Evolutionary conservation across 2,329 filamentous ascomycete genomes (phyloP).

Genomic region (Fusarium compactum): DNA sequence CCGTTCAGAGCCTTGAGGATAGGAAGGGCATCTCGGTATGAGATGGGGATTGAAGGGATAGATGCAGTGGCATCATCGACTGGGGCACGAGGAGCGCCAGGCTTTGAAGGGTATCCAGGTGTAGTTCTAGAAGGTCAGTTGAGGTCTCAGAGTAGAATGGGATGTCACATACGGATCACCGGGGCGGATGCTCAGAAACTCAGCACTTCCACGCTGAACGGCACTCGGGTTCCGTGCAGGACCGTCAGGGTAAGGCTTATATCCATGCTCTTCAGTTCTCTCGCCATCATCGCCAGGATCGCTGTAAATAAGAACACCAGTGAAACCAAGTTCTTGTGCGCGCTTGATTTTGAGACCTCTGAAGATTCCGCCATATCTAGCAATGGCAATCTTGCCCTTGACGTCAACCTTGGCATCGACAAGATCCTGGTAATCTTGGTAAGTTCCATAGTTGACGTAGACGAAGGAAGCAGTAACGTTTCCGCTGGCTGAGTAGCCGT

Average conservation of each 20-base stretch:
- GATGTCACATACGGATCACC: constrained; percentile 71
- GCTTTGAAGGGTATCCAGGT: constrained; percentile 92
- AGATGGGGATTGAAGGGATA: constrained; percentile 93
- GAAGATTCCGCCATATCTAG: constrained; percentile 88
- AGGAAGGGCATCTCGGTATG: constrained; percentile 86
- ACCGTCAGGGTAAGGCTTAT: constrained; percentile 83
- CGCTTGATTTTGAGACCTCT: constrained; percentile 92
- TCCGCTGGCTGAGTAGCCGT: constrained; percentile 92
- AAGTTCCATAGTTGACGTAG: constrained; percentile 93
- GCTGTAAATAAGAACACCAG: constrained; percentile 85
- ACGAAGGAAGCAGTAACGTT: constrained; percentile 91
- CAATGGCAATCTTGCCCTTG: constrained; percentile 86
- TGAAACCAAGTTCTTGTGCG: constrained; percentile 89
- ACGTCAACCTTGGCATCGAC: constrained; percentile 79
- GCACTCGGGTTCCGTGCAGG: constrained; percentile 89
- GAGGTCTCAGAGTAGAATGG: neutral
- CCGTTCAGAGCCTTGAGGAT: constrained; percentile 92
- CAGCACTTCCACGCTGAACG: constrained; percentile 88
- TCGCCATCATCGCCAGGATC: constrained; percentile 92
- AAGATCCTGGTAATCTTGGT: constrained; percentile 86
- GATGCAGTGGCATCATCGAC: constrained; percentile 78
- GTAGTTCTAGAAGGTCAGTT: constrained; percentile 70
- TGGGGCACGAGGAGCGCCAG: constrained; percentile 81
- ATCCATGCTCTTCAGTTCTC: constrained; percentile 83
- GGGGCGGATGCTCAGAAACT: constrained; percentile 78